Evolutionary conservation across 2,329 filamentous ascomycete genomes (phyloP).

Genomic region (Colletotrichum sp.): DNA sequence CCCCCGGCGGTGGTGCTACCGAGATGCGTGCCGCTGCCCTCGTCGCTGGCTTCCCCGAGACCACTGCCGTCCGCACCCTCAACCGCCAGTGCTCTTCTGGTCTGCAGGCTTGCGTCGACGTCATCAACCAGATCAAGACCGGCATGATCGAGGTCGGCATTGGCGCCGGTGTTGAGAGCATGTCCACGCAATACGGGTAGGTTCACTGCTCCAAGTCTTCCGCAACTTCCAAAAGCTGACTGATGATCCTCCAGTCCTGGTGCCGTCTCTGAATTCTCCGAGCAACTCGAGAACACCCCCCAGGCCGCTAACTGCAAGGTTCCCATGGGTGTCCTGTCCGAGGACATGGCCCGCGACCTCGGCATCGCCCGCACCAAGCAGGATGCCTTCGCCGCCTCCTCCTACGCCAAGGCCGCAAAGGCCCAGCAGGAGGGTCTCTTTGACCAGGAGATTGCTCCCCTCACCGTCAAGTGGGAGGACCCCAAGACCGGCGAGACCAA

Average conservation of each 20-base stretch:
- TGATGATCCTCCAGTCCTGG: constrained; percentile 58
- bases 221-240: background rate
- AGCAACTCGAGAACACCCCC: constrained; percentile 79
- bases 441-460: constrained; percentile 85
- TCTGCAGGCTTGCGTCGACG: constrained; percentile 89
- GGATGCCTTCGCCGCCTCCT: constrained; percentile 92
- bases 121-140: constrained; percentile 87
- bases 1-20: constrained; percentile 92
- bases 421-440: constrained; percentile 92
- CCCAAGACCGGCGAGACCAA: constrained; percentile 88
- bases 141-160: constrained; percentile 97
- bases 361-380: constrained; percentile 74
- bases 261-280: constrained; percentile 92
- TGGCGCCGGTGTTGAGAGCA: constrained; percentile 95
- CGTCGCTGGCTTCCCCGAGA: constrained; percentile 87
- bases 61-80: constrained; percentile 81
- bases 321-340: constrained; percentile 91
- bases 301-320: constrained; percentile 97
- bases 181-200: constrained; percentile 90
- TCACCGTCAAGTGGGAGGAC: constrained; percentile 87
- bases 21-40: constrained; percentile 94
- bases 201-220: constrained; percentile 27
- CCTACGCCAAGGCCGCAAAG: constrained; percentile 86
- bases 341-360: constrained; percentile 91
- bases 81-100: constrained; percentile 96